phyloP scores from a whole-genome alignment of 2,329 filamentous ascomycete genomes.

The Aureobasidium sp. region DNA sequence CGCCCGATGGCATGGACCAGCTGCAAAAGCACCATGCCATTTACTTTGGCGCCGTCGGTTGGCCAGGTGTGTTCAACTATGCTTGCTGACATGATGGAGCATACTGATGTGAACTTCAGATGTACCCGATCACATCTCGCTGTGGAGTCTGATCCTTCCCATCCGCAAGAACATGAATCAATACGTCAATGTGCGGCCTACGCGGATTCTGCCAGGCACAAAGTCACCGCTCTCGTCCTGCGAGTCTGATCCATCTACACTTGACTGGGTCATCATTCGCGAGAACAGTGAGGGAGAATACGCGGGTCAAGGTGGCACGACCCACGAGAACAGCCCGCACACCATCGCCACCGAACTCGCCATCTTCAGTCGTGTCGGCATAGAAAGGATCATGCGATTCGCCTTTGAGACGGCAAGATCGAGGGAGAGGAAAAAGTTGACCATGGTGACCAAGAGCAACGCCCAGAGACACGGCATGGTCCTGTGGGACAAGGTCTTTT shows the following conservation, averaged over 20 bases:
- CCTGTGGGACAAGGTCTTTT: constrained; percentile 40
- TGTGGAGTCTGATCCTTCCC: constrained; percentile 58
- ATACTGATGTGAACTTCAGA: constrained; percentile 27
- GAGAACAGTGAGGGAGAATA: constrained; percentile 43
- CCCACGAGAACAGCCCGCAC: constrained; percentile 32
- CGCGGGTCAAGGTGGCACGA: constrained; percentile 37
- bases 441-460: constrained; percentile 43
- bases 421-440: constrained; percentile 37
- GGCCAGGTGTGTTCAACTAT: constrained; percentile 34
- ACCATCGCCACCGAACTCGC: constrained; percentile 39
- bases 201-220: constrained; percentile 35
- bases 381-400: constrained; percentile 40
- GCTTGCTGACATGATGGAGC: not conserved
- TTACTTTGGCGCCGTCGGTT: constrained; percentile 52
- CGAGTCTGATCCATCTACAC: constrained; percentile 25
- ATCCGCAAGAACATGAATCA: constrained; percentile 60
- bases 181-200: constrained; percentile 57
- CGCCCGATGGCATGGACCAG: constrained; percentile 41
- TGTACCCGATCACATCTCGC: constrained; percentile 57
- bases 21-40: constrained; percentile 46
- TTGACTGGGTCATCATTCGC: constrained; percentile 41
- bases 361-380: constrained; percentile 38
- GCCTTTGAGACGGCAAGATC: constrained; percentile 38
- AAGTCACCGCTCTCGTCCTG: constrained; percentile 32
- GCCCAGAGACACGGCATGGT: constrained; percentile 43